phyloP scores from a whole-genome alignment of 2,329 filamentous ascomycete species.

The Colletotrichum sojae region DNA sequence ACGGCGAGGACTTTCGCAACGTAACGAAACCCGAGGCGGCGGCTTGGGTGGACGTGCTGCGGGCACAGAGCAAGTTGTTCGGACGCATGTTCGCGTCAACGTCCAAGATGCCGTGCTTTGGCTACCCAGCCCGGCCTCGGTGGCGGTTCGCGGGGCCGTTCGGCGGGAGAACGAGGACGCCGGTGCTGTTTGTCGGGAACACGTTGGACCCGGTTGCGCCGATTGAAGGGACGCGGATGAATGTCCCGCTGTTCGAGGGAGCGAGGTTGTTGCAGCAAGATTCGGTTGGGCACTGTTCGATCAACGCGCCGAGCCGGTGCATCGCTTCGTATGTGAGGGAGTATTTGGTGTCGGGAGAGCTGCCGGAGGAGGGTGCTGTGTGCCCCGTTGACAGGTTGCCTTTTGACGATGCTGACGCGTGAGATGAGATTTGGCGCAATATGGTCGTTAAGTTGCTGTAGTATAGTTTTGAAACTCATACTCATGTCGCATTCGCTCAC shows the following conservation, averaged over 20 bases:
- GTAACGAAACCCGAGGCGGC: conserved; percentile 45
- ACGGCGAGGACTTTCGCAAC: conserved; percentile 48
- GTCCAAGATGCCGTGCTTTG: conserved; percentile 52
- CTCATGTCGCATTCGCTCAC: too few relatives aligned
- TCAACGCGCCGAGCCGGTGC: conserved; percentile 1
- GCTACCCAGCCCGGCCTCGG: conserved; percentile 53
- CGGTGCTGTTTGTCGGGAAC: conserved; percentile 25
- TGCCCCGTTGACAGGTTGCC: neutral
- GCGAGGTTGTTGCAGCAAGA: conserved; percentile 17
- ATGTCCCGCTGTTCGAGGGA: neutral
- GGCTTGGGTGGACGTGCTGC: conserved; percentile 47
- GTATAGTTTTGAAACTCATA: too few relatives aligned
- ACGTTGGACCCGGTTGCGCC: conserved; percentile 18
- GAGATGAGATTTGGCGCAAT: too few relatives aligned
- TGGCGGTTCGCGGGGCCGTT: conserved; percentile 57
- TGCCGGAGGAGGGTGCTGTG: neutral
- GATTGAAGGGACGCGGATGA: neutral
- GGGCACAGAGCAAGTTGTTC: conserved; percentile 31
- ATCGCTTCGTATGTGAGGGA: neutral
- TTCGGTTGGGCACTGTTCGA: conserved; percentile 6
- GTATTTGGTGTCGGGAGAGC: conserved; percentile 15
- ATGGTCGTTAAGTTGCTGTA: too few relatives aligned
- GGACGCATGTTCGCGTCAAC: conserved; percentile 8
- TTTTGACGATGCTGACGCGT: neutral
- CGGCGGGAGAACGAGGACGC: conserved; percentile 5